A percentile compares a stretch with the other conserved stretches of the same genome.
phyloP scores from a whole-genome alignment of 2,329 filamentous ascomycete species.

The Pseudofabraea citricarpa region DNA sequence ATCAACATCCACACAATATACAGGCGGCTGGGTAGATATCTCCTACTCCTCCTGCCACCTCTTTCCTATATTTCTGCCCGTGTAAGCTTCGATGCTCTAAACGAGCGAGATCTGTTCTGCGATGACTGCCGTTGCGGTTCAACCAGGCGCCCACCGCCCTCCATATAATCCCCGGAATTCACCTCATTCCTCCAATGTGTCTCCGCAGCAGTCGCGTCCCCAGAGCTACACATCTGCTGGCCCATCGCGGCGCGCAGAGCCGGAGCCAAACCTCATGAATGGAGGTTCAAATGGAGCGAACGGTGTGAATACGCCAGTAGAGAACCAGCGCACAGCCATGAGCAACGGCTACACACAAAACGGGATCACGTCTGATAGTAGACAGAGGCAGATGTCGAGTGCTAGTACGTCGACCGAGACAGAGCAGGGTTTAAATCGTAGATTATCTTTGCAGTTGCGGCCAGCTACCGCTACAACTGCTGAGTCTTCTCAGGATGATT shows the following conservation, averaged over 20 bases:
- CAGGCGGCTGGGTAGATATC: slow-evolving; percentile 70
- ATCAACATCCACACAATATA: too few relatives aligned
- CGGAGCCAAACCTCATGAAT: slow-evolving; percentile 12
- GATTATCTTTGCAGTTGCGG: slow-evolving; percentile 7
- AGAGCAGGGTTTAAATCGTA: slow-evolving; percentile 2
- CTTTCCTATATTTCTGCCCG: slow-evolving; percentile 68
- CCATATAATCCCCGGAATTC: slow-evolving; percentile 24
- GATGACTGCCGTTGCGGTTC: slow-evolving; percentile 30
- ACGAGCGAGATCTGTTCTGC: slow-evolving; percentile 16
- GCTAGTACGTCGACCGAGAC: not conserved
- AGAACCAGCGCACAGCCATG: slow-evolving; percentile 13
- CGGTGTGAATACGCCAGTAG: not conserved
- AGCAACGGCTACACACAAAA: slow-evolving; percentile 14
- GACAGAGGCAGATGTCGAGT: not conserved
- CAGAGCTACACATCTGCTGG: slow-evolving; percentile 18
- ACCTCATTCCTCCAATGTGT: slow-evolving; percentile 20
- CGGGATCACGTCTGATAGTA: slow-evolving; percentile 4
- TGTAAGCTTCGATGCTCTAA: slow-evolving; percentile 7
- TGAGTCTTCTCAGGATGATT: slow-evolving; percentile 25
- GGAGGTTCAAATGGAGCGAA: slow-evolving; percentile 14
- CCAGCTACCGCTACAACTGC: slow-evolving; percentile 14
- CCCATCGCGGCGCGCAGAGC: slow-evolving; percentile 10
- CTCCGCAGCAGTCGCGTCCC: slow-evolving; percentile 20
- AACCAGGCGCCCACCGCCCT: slow-evolving; percentile 22
- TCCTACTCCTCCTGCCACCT: slow-evolving; percentile 97